Evolutionary conservation across 176 grass and related monocot species (phyloP), one percentile per base, ranked within the genome.

Genomic region (Carex scoparia): DNA sequence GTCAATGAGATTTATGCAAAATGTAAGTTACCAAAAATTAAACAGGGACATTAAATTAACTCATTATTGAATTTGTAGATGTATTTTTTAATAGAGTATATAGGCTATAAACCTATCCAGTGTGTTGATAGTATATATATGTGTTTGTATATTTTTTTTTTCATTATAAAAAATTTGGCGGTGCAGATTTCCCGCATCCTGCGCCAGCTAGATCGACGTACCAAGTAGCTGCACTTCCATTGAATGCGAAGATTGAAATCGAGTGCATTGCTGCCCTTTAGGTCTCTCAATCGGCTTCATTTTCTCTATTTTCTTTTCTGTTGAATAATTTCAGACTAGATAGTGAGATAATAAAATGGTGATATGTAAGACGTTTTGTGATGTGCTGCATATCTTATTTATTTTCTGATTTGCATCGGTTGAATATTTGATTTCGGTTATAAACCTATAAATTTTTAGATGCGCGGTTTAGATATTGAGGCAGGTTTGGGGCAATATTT

Each of bases 1-100:
- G 93, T 99, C 33, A 99, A 95, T 40, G 96, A 99, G 80, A 79
- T 99, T 37, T 99, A 99, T 76, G 90, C 84, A 30, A 99, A 95
- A 94, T 95, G 93, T 95, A 93, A 90, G 90, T 82, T 80, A 12
- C 27, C 16, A 40, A 37, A 46, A 54, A 30, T 54, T 48, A 54
- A 68, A 54, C 19, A 55, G 49, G 46, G 27, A 31, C 23, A 76
- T 31, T 10, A 55, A 53, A 38, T 13, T 31, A 15, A 53, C 10
- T 54, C 54, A 10, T 31, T 16, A 37, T 76, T 30, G 32, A 55
- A 76, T 5, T 30, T 53, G 19, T 54, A 54, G 72, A 46, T 71
- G 38, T 55, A 23, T 76, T 76, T 11, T 76, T 2, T 31, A 76
- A 76, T 53, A 54, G 10, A 0, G 8, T 15, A 19, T 61, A 61